Evolutionary conservation across 2,329 filamentous ascomycete species (phyloP).

Genomic region (Penicillium sp.): DNA sequence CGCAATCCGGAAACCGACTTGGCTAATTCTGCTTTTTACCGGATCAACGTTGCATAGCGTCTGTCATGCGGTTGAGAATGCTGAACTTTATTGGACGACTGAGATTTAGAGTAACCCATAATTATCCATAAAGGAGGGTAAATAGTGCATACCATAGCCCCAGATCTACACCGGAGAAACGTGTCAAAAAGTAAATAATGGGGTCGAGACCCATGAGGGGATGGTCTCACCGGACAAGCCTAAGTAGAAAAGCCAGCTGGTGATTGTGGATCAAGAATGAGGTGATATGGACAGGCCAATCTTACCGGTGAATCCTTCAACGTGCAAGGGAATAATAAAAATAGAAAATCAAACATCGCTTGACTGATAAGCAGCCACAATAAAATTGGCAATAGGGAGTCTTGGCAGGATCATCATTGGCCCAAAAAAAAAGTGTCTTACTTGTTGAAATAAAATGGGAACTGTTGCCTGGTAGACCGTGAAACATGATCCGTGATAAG

Average conservation of each 20-base stretch:
- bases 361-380: conserved; percentile 5
- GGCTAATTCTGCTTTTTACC: conserved; percentile 2
- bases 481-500: conserved; percentile 15
- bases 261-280: not conserved
- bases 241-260: not conserved
- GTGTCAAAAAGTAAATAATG: conserved; percentile 16
- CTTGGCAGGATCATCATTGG: conserved; percentile 13
- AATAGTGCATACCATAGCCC: conserved; percentile 10
- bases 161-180: conserved; percentile 18
- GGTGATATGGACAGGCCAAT: conserved; percentile 10
- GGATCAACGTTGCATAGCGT: not conserved
- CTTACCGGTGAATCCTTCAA: conserved; percentile 2
- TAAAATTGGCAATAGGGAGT: conserved; percentile 11
- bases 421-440: conserved; percentile 4
- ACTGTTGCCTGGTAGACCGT: conserved; percentile 11
- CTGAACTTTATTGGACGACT: not conserved
- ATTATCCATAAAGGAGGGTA: not conserved
- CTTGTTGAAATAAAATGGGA: not conserved
- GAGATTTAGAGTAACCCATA: not conserved
- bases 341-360: conserved; percentile 1
- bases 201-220: conserved; percentile 8
- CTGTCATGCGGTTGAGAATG: not conserved
- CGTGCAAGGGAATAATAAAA: conserved; percentile 9
- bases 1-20: conserved; percentile 3
- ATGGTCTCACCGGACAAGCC: not conserved